Conservation (phyloP, 441 rosid genomes). For the Erysimum cheiri region DNA sequence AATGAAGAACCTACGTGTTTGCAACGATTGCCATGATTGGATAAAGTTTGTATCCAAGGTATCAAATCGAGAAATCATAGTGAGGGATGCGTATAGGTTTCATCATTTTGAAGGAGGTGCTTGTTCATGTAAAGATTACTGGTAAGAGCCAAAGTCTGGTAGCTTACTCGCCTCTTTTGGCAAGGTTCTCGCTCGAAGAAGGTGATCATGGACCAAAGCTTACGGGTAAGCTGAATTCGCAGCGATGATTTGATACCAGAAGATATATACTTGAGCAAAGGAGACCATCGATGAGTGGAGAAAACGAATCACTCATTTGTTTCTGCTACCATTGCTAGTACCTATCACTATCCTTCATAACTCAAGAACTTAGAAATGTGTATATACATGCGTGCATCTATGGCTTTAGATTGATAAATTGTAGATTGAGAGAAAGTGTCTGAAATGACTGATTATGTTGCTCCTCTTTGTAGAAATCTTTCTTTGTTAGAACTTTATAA, state of each 20-base stretch:
- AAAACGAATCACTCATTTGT: background rate
- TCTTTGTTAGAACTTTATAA: too few relatives aligned
- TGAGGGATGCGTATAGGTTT: conserved; percentile 70
- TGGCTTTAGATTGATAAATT: background rate
- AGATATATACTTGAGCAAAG: background rate
- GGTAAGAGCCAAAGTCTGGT: conserved; percentile 45
- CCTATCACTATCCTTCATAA: background rate
- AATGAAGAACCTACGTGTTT: conserved; percentile 72
- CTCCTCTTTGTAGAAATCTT: too few relatives aligned
- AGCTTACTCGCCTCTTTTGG: conserved; percentile 12
- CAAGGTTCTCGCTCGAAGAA: background rate
- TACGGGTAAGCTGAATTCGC: conserved; percentile 4
- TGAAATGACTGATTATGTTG: background rate
- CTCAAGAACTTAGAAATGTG: background rate
- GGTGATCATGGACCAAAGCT: background rate
- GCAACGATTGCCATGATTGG: conserved; percentile 73
- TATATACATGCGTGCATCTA: background rate
- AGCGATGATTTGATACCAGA: conserved; percentile 3
- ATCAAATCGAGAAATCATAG: conserved; percentile 56
- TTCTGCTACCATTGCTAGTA: background rate
- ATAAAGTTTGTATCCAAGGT: conserved; percentile 66
- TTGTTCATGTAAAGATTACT: conserved; percentile 71
- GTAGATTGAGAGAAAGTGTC: conserved; percentile 7
- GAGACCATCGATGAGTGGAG: background rate
- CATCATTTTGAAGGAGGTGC: conserved; percentile 67